phyloP scores from a whole-genome alignment of 306 rosid genomes.

The Prunus salicina region DNA sequence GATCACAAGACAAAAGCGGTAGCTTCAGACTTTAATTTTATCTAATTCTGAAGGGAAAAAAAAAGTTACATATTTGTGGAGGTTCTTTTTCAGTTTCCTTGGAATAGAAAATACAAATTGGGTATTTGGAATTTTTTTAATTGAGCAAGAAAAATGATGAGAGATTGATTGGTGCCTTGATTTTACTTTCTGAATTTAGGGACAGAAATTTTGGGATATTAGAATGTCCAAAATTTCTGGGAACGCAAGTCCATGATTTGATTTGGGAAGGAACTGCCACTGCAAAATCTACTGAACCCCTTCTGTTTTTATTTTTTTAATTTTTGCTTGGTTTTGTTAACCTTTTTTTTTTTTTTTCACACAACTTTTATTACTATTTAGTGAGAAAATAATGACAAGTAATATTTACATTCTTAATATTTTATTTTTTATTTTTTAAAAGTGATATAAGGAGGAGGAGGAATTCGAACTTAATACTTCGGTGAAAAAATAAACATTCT shows the following conservation, averaged over 20 bases:
- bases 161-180: neutral
- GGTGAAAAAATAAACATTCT: no score
- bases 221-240: neutral
- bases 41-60: neutral
- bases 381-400: no score
- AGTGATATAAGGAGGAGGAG: no score
- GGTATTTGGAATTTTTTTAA: neutral
- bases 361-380: no score
- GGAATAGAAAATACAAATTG: neutral
- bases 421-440: no score
- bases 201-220: neutral
- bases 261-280: neutral
- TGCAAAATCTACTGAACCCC: neutral
- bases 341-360: no score
- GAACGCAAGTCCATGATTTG: neutral
- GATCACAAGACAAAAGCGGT: slow-evolving; percentile 36
- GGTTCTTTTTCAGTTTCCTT: neutral
- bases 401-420: no score
- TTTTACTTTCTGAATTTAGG: neutral
- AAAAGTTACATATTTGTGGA: neutral
- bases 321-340: neutral
- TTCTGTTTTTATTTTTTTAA: neutral
- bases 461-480: no score
- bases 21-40: neutral
- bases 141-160: neutral